Evolutionary conservation across 2,329 filamentous ascomycete species (phyloP).

Genomic region (Exophiala bonariae): DNA sequence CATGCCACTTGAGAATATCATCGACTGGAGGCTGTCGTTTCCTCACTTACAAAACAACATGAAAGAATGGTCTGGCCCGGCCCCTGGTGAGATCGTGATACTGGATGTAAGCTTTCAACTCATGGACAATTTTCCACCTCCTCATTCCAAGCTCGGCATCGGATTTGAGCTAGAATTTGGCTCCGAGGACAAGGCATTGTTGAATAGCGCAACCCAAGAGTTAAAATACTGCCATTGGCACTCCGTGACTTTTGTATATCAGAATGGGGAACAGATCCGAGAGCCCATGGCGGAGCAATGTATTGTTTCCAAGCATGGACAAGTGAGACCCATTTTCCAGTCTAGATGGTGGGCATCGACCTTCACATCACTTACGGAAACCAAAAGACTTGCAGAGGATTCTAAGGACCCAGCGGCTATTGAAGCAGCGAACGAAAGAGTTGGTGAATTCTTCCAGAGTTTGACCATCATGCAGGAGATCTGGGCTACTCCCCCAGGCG

Average conservation of each 20-base stretch:
- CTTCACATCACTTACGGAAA: conserved; percentile 43
- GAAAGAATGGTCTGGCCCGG: conserved; percentile 33
- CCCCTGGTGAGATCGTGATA: conserved; percentile 44
- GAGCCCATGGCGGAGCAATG: conserved; percentile 32
- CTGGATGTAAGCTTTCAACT: conserved; percentile 44
- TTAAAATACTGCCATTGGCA: too few species aligned
- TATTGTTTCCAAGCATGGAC: conserved; percentile 28
- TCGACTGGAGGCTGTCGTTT: conserved; percentile 42
- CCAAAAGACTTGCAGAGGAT: conserved; percentile 40
- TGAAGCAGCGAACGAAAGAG: conserved; percentile 36
- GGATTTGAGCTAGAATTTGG: conserved; percentile 43
- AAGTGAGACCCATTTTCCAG: conserved; percentile 44
- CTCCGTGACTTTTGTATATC: conserved; percentile 44
- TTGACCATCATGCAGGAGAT: conserved; percentile 48
- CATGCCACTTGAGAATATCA: conserved; percentile 40
- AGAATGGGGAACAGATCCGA: conserved; percentile 34
- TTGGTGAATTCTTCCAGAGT: conserved; percentile 39
- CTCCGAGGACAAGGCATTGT: conserved; percentile 34
- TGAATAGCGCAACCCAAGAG: conserved; percentile 36
- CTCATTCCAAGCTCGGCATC: conserved; percentile 42
- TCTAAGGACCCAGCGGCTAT: conserved; percentile 33
- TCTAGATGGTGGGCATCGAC: conserved; percentile 46
- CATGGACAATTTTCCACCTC: conserved; percentile 45
- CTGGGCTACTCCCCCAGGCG: conserved; percentile 34
- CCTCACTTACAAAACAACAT: conserved; percentile 40